Evolutionary conservation across 805 yeast genomes (phyloP), one percentile per base, ranked within the genome.

Genomic region (Teunomyces pallodes): DNA sequence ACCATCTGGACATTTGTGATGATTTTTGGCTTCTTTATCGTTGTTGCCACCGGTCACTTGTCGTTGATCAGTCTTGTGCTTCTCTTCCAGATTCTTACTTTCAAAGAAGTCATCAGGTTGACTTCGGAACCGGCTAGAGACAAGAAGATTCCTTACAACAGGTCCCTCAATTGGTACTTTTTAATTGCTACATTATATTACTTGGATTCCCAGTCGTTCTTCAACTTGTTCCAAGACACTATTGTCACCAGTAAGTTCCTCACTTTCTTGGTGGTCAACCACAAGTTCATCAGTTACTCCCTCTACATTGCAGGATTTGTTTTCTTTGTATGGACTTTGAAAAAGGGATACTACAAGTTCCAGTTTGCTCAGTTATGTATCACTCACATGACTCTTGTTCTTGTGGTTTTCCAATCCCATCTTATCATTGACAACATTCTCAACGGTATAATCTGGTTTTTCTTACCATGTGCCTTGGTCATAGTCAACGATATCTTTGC

Each of bases 401-500:
- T 94, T 50, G 96, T 92, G 47, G 96, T 94, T 26, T 83, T 89
- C 73, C 99, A 94, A 72, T 94, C 96, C 42, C 96, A 94, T 68
- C 82, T 91, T 65, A 87, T 94, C 58, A 90, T 89, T 57, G 87
- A 84, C 60, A 94, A 94, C 67, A 86, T 92, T 48, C 77, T 91
- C 58, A 87, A 83, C 55, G 99, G 99, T 10, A 74, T 94, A 64
- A 86, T 90, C 61, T 94, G 99, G 99, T 89, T 94, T 69, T 72
- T 94, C 50, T 76, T 94, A 45, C 99, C 99, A 5, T 90, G 89
- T 52, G 85, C 94, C 2, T 76, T 92, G 60, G 99, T 94, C 43
- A 89, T 94, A 56, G 87, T 89, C 47, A 94, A 94, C 65, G 99
- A 94, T 65, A 90, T 92, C 46, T 91, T 90, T 76, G 99, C 99